phyloP scores from a whole-genome alignment of 495 filamentous ascomycete genomes.

The Neurospora discreta region DNA sequence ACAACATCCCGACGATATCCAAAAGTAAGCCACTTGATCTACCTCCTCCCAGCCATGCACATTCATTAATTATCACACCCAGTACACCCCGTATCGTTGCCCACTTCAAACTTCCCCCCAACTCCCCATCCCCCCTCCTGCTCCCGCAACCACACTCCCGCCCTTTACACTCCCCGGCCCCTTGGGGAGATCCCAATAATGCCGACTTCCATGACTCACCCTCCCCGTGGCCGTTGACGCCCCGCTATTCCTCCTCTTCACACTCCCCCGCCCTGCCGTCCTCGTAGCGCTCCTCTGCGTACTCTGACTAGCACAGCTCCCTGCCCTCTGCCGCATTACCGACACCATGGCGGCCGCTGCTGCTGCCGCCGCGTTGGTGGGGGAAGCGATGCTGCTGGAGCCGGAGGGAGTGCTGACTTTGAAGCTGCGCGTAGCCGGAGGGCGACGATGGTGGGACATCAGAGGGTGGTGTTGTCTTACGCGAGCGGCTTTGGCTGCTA shows the following conservation, averaged over 20 bases:
- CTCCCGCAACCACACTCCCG: conserved; percentile 53
- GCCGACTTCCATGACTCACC: conserved; percentile 39
- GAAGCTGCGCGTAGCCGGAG: conserved; percentile 38
- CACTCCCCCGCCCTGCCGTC: not conserved
- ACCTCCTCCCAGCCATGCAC: not conserved
- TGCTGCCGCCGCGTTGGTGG: not conserved
- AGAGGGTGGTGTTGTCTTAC: conserved; percentile 82
- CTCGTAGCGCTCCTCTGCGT: conserved; percentile 43
- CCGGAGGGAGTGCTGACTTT: conserved; percentile 38
- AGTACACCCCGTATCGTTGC: not conserved
- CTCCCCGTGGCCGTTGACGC: conserved; percentile 33
- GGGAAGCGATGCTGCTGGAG: conserved; percentile 7
- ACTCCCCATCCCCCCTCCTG: conserved; percentile 50
- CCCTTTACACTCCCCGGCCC: conserved; percentile 46
- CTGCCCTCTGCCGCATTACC: conserved; percentile 43
- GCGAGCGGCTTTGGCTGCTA: conserved; percentile 65
- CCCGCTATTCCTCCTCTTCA: conserved; percentile 38
- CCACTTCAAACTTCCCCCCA: conserved; percentile 56
- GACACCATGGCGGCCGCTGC: conserved; percentile 6
- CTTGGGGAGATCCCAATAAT: conserved; percentile 65
- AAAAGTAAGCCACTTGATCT: not conserved
- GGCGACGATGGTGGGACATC: conserved; percentile 43
- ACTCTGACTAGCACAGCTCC: conserved; percentile 72
- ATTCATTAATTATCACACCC: not conserved
- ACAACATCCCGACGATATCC: not conserved